A percentile compares a stretch with the other conserved stretches of the same genome.
These are phyloP conservation scores for Leccinum subrobustum DNA, from an alignment of 1,284 basidiomycete genomes.

Conservation along the genomic window DNA sequence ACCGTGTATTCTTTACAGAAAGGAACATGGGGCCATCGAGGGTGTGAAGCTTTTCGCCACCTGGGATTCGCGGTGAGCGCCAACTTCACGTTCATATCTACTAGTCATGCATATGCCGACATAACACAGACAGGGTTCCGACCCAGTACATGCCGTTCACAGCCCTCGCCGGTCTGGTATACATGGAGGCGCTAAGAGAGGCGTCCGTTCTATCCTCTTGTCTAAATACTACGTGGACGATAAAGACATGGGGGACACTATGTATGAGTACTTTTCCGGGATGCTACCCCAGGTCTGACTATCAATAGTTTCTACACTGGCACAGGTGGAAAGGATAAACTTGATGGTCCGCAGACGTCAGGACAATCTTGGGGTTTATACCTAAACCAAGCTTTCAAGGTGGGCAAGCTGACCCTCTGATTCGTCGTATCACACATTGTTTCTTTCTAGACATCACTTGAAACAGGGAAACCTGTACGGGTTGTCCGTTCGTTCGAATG, in stretches of 20 bases:
- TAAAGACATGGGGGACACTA: neutral
- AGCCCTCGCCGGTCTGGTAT: neutral
- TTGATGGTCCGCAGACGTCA: constrained; percentile 19
- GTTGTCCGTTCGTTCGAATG: neutral
- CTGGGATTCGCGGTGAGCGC: neutral
- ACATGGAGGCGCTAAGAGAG: neutral
- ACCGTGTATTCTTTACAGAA: neutral
- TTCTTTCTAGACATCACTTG: constrained; percentile 19
- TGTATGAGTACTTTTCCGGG: neutral
- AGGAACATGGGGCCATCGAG: neutral
- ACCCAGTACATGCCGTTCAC: neutral
- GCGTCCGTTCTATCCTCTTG: neutral
- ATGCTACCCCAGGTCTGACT: constrained; percentile 4
- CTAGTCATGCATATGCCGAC: neutral
- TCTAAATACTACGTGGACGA: neutral
- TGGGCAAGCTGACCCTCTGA: constrained; percentile 5
- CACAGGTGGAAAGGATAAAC: constrained; percentile 19
- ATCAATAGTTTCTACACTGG: constrained; percentile 30
- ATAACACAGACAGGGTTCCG: neutral
- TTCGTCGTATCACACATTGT: neutral
- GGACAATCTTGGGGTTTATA: constrained; percentile 27
- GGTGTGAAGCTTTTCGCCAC: neutral
- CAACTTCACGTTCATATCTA: neutral
- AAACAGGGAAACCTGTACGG: constrained; percentile 17
- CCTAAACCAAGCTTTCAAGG: constrained; percentile 20